Evolutionary conservation across 805 yeast genomes (phyloP).

Genomic region (Saccharomyces mikatae): DNA sequence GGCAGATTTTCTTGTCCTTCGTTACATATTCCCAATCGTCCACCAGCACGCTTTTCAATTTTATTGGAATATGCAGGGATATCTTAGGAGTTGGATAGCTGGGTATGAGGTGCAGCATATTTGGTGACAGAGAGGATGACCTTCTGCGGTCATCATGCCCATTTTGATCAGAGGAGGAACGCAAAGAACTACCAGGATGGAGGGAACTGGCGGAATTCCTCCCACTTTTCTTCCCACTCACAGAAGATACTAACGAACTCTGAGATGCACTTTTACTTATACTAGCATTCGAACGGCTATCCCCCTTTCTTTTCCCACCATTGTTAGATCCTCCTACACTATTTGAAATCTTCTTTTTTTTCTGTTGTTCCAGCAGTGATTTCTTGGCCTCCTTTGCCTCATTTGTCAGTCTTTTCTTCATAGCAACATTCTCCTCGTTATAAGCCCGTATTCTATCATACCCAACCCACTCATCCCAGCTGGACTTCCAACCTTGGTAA

Average conservation of each 20-base stretch:
- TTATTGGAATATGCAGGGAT: slow-evolving; percentile 50
- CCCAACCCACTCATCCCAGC: slow-evolving; percentile 96
- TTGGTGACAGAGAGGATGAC: slow-evolving; percentile 1
- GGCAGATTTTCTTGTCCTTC: slow-evolving; percentile 62
- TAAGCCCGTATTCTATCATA: slow-evolving; percentile 56
- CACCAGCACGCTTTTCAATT: slow-evolving; percentile 62
- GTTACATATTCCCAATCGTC: slow-evolving; percentile 94
- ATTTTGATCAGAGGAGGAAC: not conserved
- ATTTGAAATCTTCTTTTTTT: slow-evolving; percentile 25
- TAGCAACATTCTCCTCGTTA: slow-evolving; percentile 57
- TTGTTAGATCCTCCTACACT: not conserved
- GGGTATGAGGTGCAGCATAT: not conserved
- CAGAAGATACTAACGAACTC: not conserved
- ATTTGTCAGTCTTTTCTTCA: slow-evolving; percentile 52
- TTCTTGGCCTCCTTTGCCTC: slow-evolving; percentile 34
- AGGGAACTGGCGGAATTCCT: not conserved
- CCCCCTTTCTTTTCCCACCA: not conserved
- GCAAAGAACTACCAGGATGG: not conserved
- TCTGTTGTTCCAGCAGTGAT: slow-evolving; percentile 17
- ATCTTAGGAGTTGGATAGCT: slow-evolving; percentile 32
- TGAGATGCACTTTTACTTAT: not conserved
- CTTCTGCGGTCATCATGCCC: not conserved
- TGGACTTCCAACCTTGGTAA: slow-evolving; percentile 89
- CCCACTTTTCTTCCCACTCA: slow-evolving; percentile 1
- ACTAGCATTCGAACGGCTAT: not conserved